Base-by-base conservation (phyloP, 2,329 filamentous ascomycete genomes). In the Fusarium incarnatum region DNA sequence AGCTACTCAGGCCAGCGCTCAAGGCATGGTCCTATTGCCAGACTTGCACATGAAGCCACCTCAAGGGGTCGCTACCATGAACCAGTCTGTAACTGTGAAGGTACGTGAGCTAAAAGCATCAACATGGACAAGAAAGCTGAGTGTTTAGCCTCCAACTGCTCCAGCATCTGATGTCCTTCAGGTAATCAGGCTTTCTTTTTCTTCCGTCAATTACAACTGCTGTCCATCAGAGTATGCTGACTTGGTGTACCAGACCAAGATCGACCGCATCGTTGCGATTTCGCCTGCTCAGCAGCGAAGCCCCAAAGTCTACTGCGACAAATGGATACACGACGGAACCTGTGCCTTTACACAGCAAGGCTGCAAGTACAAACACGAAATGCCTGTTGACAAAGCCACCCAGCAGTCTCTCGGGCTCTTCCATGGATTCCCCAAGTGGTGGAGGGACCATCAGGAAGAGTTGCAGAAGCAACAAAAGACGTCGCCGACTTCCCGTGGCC, bases 341-440 rank as follows among this genome's bases (percentile, higher is more conserved):
- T 98, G 94, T 78, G 92, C 92, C 67, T 98, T 93, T 78, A 90
- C 87, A 6, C 93, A 97, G 78, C 91, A 94, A 76, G 94, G 94
- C 0, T 97, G 94, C 82, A 89, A 91, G 70, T 97, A 90, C 83
- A 95, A 94, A 81, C 94, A 97, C 78, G 92, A 96, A 78, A 97
- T 97, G 92, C 94, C 94, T 0, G 79, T 82, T 27, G 89, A 94
- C 69, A 84, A 84, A 53, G 82, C 84, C 0, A 92, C 89, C 2
- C 88, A 97, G 72, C 82, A 87, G 45, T 83, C 86, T 9, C 84
- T 97, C 5, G 94, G 94, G 0, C 86, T 97, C 2, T 89, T 88
- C 70, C 86, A 89, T 65, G 88, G 88, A 0, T 80, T 87, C n/a
- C 88, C 88, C 0, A 76, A 79, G 18, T 90, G 88, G 88, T 90